Percentiles rank a stretch among this genome's conserved stretches.
Conservation (phyloP, 2,329 filamentous ascomycete genomes). For the Aspergillus fumigatus region DNA sequence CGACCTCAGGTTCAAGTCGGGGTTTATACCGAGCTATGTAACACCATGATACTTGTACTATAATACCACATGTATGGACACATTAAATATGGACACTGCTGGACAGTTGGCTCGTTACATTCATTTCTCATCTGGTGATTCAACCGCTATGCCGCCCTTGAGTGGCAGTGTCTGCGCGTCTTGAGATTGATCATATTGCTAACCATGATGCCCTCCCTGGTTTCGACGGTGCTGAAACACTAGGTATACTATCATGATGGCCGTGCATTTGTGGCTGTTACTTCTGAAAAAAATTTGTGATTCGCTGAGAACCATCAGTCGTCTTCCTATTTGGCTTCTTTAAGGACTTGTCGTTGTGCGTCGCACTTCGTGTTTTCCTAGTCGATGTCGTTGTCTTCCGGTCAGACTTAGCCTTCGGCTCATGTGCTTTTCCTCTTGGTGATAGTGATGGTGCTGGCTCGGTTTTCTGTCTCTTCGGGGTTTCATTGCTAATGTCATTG, state of each 20-base stretch:
- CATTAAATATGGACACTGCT: constrained; percentile 9
- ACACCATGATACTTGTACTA: constrained; percentile 9
- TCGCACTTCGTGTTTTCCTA: constrained; percentile 53
- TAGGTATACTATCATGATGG: background rate
- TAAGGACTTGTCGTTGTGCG: constrained; percentile 48
- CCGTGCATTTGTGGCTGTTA: constrained; percentile 9
- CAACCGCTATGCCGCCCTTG: background rate
- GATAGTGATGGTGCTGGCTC: constrained; percentile 8
- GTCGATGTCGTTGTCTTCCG: constrained; percentile 20
- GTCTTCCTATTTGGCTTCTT: constrained; percentile 43
- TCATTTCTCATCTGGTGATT: background rate
- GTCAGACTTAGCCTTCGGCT: constrained; percentile 18
- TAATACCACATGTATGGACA: constrained; percentile 1
- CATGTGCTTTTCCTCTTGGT: constrained; percentile 37
- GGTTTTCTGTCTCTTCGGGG: constrained; percentile 23
- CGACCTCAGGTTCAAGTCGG: background rate
- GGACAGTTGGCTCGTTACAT: constrained; percentile 10
- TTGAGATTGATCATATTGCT: background rate
- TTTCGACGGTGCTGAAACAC: background rate
- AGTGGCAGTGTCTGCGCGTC: background rate
- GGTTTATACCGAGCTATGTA: constrained; percentile 9
- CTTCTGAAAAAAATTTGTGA: constrained; percentile 47
- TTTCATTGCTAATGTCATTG: constrained; percentile 11
- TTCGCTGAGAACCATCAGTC: constrained; percentile 49
- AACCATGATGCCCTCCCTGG: background rate